phyloP scores from a whole-genome alignment of 2,329 filamentous ascomycete species.

The Amylocarpus encephaloides region DNA sequence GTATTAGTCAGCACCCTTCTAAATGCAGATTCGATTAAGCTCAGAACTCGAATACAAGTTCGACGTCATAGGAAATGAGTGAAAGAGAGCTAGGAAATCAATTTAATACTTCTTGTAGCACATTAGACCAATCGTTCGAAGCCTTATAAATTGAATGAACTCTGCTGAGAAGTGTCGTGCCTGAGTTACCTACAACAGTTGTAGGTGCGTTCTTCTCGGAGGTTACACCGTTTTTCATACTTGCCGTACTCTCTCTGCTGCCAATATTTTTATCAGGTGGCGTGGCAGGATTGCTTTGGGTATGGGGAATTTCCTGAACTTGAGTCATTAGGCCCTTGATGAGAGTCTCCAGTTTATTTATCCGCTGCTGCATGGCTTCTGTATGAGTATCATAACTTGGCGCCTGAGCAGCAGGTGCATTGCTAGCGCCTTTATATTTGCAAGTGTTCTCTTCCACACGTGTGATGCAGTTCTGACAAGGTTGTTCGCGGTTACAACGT shows the following conservation, averaged over 20 bases:
- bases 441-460: constrained; percentile 20
- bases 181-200: constrained; percentile 4
- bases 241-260: neutral
- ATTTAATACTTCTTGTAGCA: constrained; percentile 23
- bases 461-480: constrained; percentile 28
- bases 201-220: neutral
- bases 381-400: constrained; percentile 1
- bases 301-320: neutral
- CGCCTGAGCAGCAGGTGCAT: neutral
- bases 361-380: constrained; percentile 19
- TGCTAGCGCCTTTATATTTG: constrained; percentile 22
- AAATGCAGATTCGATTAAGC: no score
- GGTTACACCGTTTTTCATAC: neutral
- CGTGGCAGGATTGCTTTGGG: neutral
- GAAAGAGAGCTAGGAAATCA: neutral
- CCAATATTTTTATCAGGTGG: neutral
- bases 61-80: neutral
- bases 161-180: constrained; percentile 21
- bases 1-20: no score
- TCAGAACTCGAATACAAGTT: no score
- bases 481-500: constrained; percentile 26
- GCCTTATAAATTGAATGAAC: constrained; percentile 22
- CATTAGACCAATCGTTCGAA: constrained; percentile 23
- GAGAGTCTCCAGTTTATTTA: constrained; percentile 7
- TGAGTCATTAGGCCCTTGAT: constrained; percentile 7